Conservation (phyloP, 331 rosid genomes). For the Malus hybrid region DNA sequence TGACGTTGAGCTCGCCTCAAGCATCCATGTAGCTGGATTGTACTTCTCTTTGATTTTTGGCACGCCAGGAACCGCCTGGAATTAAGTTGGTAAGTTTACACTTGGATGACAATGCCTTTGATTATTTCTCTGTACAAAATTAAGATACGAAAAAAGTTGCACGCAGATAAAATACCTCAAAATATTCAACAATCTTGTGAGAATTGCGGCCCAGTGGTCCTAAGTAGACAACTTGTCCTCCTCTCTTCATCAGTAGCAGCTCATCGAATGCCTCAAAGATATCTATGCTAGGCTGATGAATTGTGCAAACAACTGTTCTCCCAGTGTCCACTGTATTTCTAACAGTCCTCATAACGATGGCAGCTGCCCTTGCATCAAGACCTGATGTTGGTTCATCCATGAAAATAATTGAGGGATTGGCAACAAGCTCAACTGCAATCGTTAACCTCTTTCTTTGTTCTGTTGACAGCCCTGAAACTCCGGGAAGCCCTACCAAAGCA, state of each 20-base stretch:
- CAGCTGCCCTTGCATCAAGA: slow-evolving; percentile 98
- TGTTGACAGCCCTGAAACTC: slow-evolving; percentile 87
- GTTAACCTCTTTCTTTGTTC: slow-evolving; percentile 92
- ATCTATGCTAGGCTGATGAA: slow-evolving; percentile 98
- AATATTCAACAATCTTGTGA: slow-evolving; percentile 69
- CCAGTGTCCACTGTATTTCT: slow-evolving; percentile 68
- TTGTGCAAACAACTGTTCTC: slow-evolving; percentile 65
- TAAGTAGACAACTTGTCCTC: slow-evolving; percentile 82
- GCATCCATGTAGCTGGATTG: slow-evolving; percentile 99
- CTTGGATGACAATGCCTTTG: slow-evolving; percentile 12
- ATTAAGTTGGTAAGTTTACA: neutral
- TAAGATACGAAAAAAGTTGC: neutral
- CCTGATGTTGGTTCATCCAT: slow-evolving; percentile 99
- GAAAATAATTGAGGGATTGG: slow-evolving; percentile 96
- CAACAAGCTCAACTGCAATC: slow-evolving; percentile 96
- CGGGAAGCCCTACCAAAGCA: slow-evolving; percentile 93
- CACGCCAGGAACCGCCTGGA: slow-evolving; percentile 70
- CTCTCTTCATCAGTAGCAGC: slow-evolving; percentile 87
- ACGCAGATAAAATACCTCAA: slow-evolving; percentile 47
- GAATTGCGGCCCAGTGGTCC: slow-evolving; percentile 90
- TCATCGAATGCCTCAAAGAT: slow-evolving; percentile 98
- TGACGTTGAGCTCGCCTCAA: slow-evolving; percentile 84
- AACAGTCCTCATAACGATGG: slow-evolving; percentile 94
- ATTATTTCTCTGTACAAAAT: neutral
- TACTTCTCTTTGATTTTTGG: slow-evolving; percentile 79